These are phyloP conservation scores for Colletotrichum sp. DNA, from an alignment of 2,329 filamentous ascomycete species.

Conservation along the genomic window DNA sequence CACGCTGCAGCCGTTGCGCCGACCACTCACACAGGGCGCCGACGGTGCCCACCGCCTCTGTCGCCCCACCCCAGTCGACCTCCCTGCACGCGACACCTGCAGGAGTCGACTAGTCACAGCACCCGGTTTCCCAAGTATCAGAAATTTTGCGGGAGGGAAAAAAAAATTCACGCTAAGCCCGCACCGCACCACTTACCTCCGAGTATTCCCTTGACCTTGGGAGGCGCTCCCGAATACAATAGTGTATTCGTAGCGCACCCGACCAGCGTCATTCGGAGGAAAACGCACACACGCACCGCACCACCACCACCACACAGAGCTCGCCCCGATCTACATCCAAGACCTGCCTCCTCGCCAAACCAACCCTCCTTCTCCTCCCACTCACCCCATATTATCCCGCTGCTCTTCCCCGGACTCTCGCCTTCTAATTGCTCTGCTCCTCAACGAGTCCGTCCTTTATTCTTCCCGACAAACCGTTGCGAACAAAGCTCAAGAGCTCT, in stretches of 20 bases:
- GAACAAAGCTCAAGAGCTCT: background rate
- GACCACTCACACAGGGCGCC: background rate
- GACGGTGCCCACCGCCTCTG: background rate
- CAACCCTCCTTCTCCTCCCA: background rate
- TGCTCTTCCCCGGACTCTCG: slow-evolving; percentile 4
- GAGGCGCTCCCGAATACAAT: background rate
- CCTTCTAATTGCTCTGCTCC: slow-evolving; percentile 1
- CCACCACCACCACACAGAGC: background rate
- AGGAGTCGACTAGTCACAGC: background rate
- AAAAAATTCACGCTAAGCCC: slow-evolving; percentile 20
- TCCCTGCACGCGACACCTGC: slow-evolving; percentile 16
- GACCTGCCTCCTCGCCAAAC: background rate
- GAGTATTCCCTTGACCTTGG: slow-evolving; percentile 7
- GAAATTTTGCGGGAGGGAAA: slow-evolving; percentile 13
- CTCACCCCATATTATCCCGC: background rate
- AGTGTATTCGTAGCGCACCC: background rate
- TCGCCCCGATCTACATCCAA: background rate
- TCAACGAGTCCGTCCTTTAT: slow-evolving; percentile 8
- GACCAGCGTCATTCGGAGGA: slow-evolving; percentile 23
- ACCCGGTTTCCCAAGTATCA: slow-evolving; percentile 1
- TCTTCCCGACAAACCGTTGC: background rate
- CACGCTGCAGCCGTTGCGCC: slow-evolving; percentile 14
- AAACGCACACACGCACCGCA: background rate
- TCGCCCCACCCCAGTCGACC: background rate
- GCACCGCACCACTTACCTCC: slow-evolving; percentile 17